These are phyloP conservation scores for Sporisorium graminicola DNA, from an alignment of 1,284 basidiomycete species.

Conservation along the genomic window DNA sequence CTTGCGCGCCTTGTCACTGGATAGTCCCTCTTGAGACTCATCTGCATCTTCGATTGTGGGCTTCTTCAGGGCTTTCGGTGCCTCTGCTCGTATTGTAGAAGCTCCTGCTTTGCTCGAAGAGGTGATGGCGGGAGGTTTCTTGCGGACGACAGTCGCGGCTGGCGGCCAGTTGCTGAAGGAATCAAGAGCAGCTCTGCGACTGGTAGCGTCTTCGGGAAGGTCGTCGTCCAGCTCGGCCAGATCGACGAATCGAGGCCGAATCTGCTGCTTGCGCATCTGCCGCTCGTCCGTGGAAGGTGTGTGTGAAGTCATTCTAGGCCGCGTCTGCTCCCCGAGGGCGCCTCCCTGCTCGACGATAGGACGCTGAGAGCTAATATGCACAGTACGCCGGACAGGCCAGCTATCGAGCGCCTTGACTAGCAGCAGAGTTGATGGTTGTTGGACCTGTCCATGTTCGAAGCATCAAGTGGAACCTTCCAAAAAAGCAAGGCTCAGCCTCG, in stretches of 20 bases:
- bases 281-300: conserved; percentile 26
- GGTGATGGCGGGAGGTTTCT: conserved; percentile 38
- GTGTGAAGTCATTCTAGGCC: conserved; percentile 23
- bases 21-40: background rate
- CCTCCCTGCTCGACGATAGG: background rate
- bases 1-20: background rate
- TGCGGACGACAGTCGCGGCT: conserved; percentile 54
- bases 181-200: conserved; percentile 30
- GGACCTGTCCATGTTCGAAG: background rate
- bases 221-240: conserved; percentile 54
- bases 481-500: conserved; percentile 24
- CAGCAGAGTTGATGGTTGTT: conserved; percentile 3
- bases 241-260: conserved; percentile 57
- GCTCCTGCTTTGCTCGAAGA: conserved; percentile 19
- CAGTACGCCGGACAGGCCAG: background rate
- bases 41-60: conserved; percentile 14
- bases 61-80: background rate
- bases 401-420: background rate
- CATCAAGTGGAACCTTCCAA: conserved; percentile 2
- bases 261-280: conserved; percentile 49
- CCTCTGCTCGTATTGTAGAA: background rate
- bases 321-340: background rate
- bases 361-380: no score
- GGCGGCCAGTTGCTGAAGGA: conserved; percentile 58
- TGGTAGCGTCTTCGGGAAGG: conserved; percentile 2